phyloP scores from a whole-genome alignment of 345 rosid genomes.

The Rhodamnia rubescens region DNA sequence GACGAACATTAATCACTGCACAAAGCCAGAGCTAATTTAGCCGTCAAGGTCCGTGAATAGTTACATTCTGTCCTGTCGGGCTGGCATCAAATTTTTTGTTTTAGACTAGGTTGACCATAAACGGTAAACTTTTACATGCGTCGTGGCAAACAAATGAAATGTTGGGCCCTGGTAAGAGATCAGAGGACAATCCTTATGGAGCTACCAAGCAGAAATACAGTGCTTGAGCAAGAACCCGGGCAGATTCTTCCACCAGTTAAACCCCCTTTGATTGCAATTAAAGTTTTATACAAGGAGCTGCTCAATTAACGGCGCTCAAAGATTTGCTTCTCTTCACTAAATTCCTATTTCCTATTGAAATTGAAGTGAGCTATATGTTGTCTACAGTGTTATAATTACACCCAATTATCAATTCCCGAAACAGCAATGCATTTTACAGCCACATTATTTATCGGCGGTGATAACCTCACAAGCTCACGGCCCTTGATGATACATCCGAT shows the following conservation, averaged over 20 bases:
- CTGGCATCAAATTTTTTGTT: not conserved
- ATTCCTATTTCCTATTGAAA: not conserved
- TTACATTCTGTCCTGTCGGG: not conserved
- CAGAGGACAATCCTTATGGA: not conserved
- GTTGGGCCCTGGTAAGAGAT: not conserved
- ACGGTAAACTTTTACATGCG: not conserved
- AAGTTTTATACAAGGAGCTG: not conserved
- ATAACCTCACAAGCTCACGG: conserved; percentile 54
- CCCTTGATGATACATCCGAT: conserved; percentile 43
- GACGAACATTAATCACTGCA: not conserved
- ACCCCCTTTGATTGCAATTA: not conserved
- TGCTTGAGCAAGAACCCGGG: not conserved
- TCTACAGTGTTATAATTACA: conserved; percentile 25
- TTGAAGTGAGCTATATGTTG: not conserved
- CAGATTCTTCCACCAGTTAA: not conserved
- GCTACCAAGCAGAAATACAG: not conserved
- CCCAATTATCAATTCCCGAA: conserved; percentile 4
- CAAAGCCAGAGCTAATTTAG: not conserved
- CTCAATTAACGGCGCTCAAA: not conserved
- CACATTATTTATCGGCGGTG: not conserved
- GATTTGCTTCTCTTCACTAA: not conserved
- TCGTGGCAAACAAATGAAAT: not conserved
- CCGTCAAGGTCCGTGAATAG: not conserved
- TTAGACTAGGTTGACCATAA: not conserved
- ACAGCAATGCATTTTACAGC: conserved; percentile 13